phyloP scores from a whole-genome alignment of 2,329 filamentous ascomycete genomes.

The Fusarium sublunatum region DNA sequence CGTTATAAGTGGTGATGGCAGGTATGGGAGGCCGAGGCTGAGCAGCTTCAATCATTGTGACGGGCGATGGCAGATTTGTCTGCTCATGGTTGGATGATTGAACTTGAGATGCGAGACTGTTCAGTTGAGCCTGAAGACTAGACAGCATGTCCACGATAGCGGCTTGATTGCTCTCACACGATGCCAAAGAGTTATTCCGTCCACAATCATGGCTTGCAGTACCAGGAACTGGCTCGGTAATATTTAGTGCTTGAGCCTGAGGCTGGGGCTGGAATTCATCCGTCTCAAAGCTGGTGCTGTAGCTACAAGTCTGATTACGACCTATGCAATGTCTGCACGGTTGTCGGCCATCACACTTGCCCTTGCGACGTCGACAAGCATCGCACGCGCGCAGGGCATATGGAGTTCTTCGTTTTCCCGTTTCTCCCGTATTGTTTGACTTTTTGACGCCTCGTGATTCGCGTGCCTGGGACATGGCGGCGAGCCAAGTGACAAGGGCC shows the following conservation, averaged over 20 bases:
- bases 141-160: conserved; percentile 28
- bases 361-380: conserved; percentile 23
- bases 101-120: conserved; percentile 25
- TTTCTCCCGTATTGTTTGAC: conserved; percentile 3
- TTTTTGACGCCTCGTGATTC: conserved; percentile 15
- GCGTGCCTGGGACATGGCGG: conserved; percentile 16
- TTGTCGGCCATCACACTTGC: conserved; percentile 23
- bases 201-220: not conserved
- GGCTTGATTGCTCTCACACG: conserved; percentile 11
- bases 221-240: not conserved
- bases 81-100: conserved; percentile 7
- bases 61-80: conserved; percentile 9
- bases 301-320: conserved; percentile 15
- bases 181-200: not conserved
- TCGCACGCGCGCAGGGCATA: conserved; percentile 26
- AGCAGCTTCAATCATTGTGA: not conserved
- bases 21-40: not conserved
- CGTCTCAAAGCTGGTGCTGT: conserved; percentile 2
- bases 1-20: not conserved
- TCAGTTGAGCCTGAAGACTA: conserved; percentile 20
- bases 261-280: conserved; percentile 11
- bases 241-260: not conserved
- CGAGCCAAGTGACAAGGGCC: not conserved
- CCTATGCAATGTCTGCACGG: conserved; percentile 18
- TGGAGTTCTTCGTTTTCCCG: conserved; percentile 16